Percentiles rank a stretch among this genome's conserved stretches.
Evolutionary conservation across 176 grass and related monocot species (phyloP).

Genomic region (Oryza glaberrima): DNA sequence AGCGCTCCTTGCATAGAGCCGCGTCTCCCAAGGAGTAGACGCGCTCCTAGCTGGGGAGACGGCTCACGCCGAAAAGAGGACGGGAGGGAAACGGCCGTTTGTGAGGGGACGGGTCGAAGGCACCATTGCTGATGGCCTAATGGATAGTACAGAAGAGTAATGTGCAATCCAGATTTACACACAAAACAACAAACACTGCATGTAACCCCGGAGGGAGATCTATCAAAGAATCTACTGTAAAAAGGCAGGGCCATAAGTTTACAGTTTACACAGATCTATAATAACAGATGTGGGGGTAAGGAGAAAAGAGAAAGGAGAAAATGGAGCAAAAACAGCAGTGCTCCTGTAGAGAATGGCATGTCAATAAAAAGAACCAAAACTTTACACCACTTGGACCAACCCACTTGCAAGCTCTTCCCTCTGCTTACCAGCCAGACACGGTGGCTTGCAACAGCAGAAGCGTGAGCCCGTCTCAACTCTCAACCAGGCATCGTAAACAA

Average conservation of each 20-base stretch:
- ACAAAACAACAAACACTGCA: background rate
- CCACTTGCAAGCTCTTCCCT: background rate
- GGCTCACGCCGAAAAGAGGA: too few relatives aligned
- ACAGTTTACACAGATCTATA: slow-evolving; percentile 36
- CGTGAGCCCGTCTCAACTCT: background rate
- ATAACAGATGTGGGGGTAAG: background rate
- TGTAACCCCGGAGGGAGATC: background rate
- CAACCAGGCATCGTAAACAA: slow-evolving; percentile 35
- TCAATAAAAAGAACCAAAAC: slow-evolving; percentile 44
- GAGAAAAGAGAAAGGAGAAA: background rate
- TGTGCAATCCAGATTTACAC: background rate
- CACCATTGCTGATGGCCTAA: background rate
- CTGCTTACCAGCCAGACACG: slow-evolving; percentile 12
- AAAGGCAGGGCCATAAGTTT: slow-evolving; percentile 31
- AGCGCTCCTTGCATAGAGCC: too few relatives aligned
- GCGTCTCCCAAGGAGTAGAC: too few relatives aligned
- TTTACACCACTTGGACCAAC: slow-evolving; percentile 49
- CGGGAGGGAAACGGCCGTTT: too few relatives aligned
- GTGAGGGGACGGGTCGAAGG: too few relatives aligned
- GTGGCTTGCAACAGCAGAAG: background rate
- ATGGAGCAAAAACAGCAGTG: background rate
- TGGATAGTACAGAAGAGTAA: background rate
- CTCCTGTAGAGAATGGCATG: background rate
- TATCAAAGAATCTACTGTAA: slow-evolving; percentile 31
- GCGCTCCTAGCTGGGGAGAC: too few relatives aligned